phyloP scores from a whole-genome alignment of 2,329 filamentous ascomycete genomes.

The Aspergillus chevalieri region DNA sequence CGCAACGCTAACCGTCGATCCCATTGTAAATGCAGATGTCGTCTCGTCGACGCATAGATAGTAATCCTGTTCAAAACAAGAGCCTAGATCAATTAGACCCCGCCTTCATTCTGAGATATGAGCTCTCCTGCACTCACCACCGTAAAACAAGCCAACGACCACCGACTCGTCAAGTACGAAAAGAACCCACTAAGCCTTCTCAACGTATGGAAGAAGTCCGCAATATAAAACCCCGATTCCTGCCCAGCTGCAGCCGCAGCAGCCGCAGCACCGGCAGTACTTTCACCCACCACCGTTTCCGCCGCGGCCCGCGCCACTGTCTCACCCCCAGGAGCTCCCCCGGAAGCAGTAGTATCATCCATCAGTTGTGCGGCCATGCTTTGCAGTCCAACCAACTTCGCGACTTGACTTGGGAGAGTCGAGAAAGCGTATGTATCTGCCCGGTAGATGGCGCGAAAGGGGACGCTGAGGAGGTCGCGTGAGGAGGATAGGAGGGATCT shows the following conservation, averaged over 20 bases:
- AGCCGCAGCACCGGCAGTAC: slow-evolving; percentile 27
- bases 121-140: slow-evolving; percentile 49
- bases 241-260: slow-evolving; percentile 16
- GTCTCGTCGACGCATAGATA: slow-evolving; percentile 84
- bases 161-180: slow-evolving; percentile 83
- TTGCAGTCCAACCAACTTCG: slow-evolving; percentile 22
- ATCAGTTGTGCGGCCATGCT: slow-evolving; percentile 20
- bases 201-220: slow-evolving; percentile 46
- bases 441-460: slow-evolving; percentile 31
- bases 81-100: slow-evolving; percentile 45
- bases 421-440: slow-evolving; percentile 31
- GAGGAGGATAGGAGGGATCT: slow-evolving; percentile 21
- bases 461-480: slow-evolving; percentile 29
- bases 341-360: slow-evolving; percentile 11
- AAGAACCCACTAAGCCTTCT: slow-evolving; percentile 80
- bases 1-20: slow-evolving; percentile 65
- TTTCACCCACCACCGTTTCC: slow-evolving; percentile 29
- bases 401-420: slow-evolving; percentile 29
- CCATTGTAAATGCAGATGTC: slow-evolving; percentile 71
- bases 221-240: slow-evolving; percentile 31
- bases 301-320: slow-evolving; percentile 38
- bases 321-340: slow-evolving; percentile 25
- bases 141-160: slow-evolving; percentile 81
- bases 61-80: slow-evolving; percentile 85
- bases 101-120: not conserved